Percentiles rank a stretch among this genome's conserved stretches.
Conservation (phyloP, 1,139 yeast genomes). For the Yamadazyma songkhlaensis region DNA sequence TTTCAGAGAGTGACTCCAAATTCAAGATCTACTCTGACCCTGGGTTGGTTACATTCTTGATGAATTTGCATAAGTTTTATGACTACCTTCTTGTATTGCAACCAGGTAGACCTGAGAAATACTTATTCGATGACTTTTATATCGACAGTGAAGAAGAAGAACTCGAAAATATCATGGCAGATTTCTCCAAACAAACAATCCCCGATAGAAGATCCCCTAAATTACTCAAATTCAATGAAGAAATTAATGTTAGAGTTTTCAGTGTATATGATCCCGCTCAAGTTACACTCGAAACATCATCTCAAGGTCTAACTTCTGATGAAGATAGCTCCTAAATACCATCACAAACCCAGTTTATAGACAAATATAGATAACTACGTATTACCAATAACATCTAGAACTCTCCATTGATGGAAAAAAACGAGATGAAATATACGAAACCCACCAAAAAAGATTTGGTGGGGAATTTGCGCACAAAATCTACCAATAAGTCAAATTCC, state of each 20-base stretch:
- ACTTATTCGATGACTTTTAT: neutral
- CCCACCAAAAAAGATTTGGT: neutral
- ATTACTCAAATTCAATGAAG: neutral
- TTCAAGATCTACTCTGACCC: neutral
- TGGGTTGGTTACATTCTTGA: conserved; percentile 5
- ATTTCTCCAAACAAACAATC: neutral
- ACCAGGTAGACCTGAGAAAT: neutral
- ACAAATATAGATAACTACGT: too few species aligned
- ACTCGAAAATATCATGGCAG: neutral
- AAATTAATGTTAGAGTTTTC: neutral
- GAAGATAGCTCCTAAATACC: too few species aligned
- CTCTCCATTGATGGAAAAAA: too few species aligned
- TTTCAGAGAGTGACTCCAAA: too few species aligned
- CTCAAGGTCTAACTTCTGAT: neutral
- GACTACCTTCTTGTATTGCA: conserved; percentile 5
- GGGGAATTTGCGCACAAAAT: neutral
- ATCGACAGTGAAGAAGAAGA: neutral
- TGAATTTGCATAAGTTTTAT: conserved; percentile 11
- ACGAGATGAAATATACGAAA: neutral
- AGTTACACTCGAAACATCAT: neutral
- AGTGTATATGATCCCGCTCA: neutral
- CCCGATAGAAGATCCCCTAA: neutral
- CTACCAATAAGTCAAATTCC: too few species aligned
- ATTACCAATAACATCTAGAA: too few species aligned
- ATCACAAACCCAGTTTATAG: too few species aligned